Evolutionary conservation across 2,329 filamentous ascomycete genomes (phyloP).

Genomic region (Microdochium bolleyi): DNA sequence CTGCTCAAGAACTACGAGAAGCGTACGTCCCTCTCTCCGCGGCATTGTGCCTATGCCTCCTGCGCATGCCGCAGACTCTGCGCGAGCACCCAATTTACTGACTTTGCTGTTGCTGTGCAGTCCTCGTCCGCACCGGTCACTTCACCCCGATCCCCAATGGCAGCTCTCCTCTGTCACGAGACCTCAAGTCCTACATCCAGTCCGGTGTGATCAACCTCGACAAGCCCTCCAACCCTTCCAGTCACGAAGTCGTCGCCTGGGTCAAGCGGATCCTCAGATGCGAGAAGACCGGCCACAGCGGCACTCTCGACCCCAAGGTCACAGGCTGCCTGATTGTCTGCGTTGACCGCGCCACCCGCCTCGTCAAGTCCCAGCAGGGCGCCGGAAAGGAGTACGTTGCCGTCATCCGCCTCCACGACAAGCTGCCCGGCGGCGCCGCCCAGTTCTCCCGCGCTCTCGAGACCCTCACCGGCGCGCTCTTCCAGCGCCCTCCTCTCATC

Average conservation of each 20-base stretch:
- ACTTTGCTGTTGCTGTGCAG: conserved; percentile 32
- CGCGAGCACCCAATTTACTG: conserved; percentile 7
- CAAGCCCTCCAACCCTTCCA: conserved; percentile 95
- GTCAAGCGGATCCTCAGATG: conserved; percentile 93
- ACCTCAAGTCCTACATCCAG: conserved; percentile 94
- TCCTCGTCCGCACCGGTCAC: conserved; percentile 88
- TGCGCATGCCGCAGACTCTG: neutral
- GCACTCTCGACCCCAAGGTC: conserved; percentile 96
- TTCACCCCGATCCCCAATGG: conserved; percentile 95
- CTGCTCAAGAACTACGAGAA: conserved; percentile 95
- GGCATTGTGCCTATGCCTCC: conserved; percentile 2
- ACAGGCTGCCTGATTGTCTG: conserved; percentile 78
- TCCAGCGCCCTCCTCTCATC: conserved; percentile 94
- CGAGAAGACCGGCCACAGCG: conserved; percentile 97
- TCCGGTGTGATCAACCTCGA: conserved; percentile 98
- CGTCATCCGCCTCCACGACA: conserved; percentile 91
- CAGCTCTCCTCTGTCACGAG: conserved; percentile 83
- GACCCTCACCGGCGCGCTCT: conserved; percentile 91
- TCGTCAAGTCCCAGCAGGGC: conserved; percentile 98
- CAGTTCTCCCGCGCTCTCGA: conserved; percentile 92
- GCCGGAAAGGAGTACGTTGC: conserved; percentile 99
- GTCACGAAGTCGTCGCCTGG: conserved; percentile 98
- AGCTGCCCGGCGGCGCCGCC: conserved; percentile 84
- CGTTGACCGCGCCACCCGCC: conserved; percentile 91
- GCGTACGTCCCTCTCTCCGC: conserved; percentile 45